Evolutionary conservation across 257 asterid species (phyloP).

Genomic region (Striga asiatica): DNA sequence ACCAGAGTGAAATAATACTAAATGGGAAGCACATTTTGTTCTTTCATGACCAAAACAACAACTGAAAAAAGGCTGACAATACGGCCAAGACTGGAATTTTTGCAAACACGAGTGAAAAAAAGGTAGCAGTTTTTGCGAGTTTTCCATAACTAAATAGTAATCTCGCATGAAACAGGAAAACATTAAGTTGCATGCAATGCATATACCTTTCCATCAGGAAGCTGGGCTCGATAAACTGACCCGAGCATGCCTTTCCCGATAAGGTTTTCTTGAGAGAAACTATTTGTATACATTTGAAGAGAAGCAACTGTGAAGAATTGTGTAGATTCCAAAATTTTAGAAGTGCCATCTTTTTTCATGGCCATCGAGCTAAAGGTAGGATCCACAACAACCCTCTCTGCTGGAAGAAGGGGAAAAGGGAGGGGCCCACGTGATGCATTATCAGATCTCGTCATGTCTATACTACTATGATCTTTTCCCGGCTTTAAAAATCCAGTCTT

Average conservation of each 20-base stretch:
- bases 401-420: conserved; percentile 53
- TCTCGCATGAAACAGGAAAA: background rate
- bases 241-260: conserved; percentile 77
- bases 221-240: conserved; percentile 58
- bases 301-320: conserved; percentile 50
- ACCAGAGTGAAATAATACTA: too few relatives aligned
- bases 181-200: too few relatives aligned
- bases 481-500: conserved; percentile 20
- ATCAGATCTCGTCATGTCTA: conserved; percentile 26
- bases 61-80: too few relatives aligned
- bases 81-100: too few relatives aligned
- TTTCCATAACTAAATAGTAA: background rate
- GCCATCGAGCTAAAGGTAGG: conserved; percentile 42
- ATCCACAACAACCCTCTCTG: conserved; percentile 46
- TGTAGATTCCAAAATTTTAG: conserved; percentile 24
- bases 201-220: conserved; percentile 77
- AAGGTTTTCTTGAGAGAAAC: conserved; percentile 78
- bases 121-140: background rate
- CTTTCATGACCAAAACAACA: too few relatives aligned
- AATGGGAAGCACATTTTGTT: too few relatives aligned
- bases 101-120: too few relatives aligned
- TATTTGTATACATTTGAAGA: conserved; percentile 80
- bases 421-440: conserved; percentile 32
- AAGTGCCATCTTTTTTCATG: conserved; percentile 24
- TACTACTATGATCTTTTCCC: conserved; percentile 34